Evolutionary conservation across 2,329 filamentous ascomycete species (phyloP).

Genomic region (Fusarium foetens): DNA sequence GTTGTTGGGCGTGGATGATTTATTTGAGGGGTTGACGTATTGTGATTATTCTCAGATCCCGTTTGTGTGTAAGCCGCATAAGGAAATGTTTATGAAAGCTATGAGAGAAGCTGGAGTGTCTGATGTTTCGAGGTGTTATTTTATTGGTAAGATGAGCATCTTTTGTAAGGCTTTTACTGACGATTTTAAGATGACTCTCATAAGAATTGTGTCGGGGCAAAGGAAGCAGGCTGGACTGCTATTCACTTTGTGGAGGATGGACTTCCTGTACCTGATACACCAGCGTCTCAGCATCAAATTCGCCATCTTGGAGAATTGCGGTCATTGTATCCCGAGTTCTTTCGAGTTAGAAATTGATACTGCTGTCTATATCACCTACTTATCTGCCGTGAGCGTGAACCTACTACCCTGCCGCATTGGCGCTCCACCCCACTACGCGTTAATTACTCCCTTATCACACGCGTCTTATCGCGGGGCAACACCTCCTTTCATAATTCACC

Average conservation of each 20-base stretch:
- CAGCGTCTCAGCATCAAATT: conserved; percentile 79
- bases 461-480: background rate
- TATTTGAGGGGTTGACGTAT: conserved; percentile 94
- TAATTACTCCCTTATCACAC: background rate
- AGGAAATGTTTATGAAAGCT: conserved; percentile 85
- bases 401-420: background rate
- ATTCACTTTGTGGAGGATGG: conserved; percentile 86
- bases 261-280: conserved; percentile 68
- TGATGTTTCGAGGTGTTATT: conserved; percentile 79
- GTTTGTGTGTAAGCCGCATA: conserved; percentile 87
- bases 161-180: background rate
- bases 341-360: conserved; percentile 62
- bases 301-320: conserved; percentile 80
- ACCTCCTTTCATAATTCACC: background rate
- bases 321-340: conserved; percentile 81
- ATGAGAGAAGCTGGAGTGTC: conserved; percentile 81
- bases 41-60: conserved; percentile 83
- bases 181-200: conserved; percentile 78
- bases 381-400: background rate
- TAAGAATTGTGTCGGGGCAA: conserved; percentile 80
- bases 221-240: conserved; percentile 85
- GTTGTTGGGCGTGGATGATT: conserved; percentile 82
- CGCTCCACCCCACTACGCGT: background rate
- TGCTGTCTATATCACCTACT: background rate
- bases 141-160: conserved; percentile 78